These are phyloP conservation scores for Solanum lycopersicoides DNA, from an alignment of 257 asterid species.

Conservation along the genomic window DNA sequence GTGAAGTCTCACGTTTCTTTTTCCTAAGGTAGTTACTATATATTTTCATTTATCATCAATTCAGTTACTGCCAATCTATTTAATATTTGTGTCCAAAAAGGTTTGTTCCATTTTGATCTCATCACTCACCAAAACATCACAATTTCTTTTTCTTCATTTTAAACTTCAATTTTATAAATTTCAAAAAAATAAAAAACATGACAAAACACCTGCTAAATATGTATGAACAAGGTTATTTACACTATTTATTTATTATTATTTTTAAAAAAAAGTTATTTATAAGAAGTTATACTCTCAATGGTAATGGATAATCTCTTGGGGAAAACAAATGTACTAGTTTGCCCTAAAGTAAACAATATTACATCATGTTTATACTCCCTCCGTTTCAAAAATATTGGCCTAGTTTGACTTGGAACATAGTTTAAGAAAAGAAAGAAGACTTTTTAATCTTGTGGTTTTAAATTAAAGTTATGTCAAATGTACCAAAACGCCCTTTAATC, in stretches of 20 bases:
- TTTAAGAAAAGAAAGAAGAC: too few species aligned
- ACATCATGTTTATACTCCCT: neutral
- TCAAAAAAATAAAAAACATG: neutral
- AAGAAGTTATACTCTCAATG: neutral
- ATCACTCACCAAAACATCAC: neutral
- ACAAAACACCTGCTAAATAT: neutral
- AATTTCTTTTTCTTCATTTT: neutral
- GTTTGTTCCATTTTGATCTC: neutral
- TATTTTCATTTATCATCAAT: neutral
- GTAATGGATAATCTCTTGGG: neutral
- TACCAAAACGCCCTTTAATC: too few species aligned
- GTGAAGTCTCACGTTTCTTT: neutral
- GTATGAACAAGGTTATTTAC: neutral
- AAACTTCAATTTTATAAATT: neutral
- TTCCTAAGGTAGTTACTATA: neutral
- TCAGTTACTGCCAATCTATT: neutral
- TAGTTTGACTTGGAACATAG: too few species aligned
- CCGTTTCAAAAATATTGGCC: too few species aligned
- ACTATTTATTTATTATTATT: too few species aligned
- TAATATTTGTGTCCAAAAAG: neutral
- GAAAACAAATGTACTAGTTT: fast-evolving
- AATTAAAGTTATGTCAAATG: too few species aligned
- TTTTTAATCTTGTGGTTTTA: too few species aligned
- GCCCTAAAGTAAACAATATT: neutral
- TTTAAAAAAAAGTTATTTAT: too few species aligned